Evolutionary conservation across 345 rosid genomes (phyloP), one percentile per base, ranked within the genome.

Genomic region (Salix viminalis): DNA sequence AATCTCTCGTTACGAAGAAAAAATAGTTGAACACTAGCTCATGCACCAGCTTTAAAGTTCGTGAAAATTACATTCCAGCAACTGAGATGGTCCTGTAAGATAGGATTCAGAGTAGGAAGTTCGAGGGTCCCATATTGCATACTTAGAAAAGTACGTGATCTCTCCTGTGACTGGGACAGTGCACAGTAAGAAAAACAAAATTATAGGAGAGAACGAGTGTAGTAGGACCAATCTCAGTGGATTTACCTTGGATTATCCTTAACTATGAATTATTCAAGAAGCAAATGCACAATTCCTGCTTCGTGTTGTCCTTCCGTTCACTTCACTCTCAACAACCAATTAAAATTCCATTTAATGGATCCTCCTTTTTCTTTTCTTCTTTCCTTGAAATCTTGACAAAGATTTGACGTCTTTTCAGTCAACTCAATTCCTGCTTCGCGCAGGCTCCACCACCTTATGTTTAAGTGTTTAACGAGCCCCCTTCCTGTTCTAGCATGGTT

Each of bases 31-130:
- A 56, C 10, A 42, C 41, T 44, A 67, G 54, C 68, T 48, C 65
- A 77, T 62, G 66, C 61, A 73, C 18, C 61, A 28, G 37, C 68
- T 70, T 75, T 34, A 41, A 69, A 46, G 36, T 62, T 61, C 69
- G 70, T 71, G 79, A 79, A 65, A 77, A 72, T 71, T 62, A 54
- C 69, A 56, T 36, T 66, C 52, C 82, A 75, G 26, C 70, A 62
- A 61, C 75, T 39, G 80, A 73, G 18, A 58, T 67, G 16, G 1
- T 16, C 67, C 54, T 54, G 70, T 30, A 41, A 42, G 61, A 34
- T 39, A 48, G 48, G 72, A 72, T 41, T 42, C 23, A 56, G 65
- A 79, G 60, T 64, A 50, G 67, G 42, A 24, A 52, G 52, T 52
- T 3, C 32, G 1, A 13, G 75, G 69, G 75, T n/a, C 80, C 48